These are phyloP conservation scores for Filosporella fistucella DNA, from an alignment of 495 filamentous ascomycete species.

Conservation along the genomic window DNA sequence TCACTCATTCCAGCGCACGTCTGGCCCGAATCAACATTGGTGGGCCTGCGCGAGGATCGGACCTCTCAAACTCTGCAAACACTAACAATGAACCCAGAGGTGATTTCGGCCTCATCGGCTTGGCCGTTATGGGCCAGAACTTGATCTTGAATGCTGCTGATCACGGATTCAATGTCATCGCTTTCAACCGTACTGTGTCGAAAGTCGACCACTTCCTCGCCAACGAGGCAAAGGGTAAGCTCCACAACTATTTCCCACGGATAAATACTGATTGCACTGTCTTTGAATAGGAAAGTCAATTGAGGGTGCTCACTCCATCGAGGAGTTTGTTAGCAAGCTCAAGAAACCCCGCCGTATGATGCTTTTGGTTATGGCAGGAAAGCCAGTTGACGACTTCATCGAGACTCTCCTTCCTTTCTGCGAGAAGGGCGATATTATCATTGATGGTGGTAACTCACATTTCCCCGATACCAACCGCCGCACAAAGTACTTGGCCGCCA, in stretches of 20 bases:
- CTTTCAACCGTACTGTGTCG: conserved; percentile 94
- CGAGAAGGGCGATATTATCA: conserved; percentile 95
- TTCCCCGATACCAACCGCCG: conserved; percentile 98
- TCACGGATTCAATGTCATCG: conserved; percentile 91
- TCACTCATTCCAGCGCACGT: conserved; percentile 66
- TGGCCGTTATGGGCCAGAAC: conserved; percentile 98
- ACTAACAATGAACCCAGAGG: conserved; percentile 39
- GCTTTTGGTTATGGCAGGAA: conserved; percentile 97
- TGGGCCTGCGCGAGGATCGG: conserved; percentile 22
- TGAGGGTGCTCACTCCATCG: conserved; percentile 85
- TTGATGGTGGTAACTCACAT: conserved; percentile 99
- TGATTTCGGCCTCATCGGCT: conserved; percentile 99
- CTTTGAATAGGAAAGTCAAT: conserved; percentile 70
- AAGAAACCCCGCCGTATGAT: conserved; percentile 95
- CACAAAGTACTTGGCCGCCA: conserved; percentile 72
- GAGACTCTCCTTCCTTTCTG: conserved; percentile 86
- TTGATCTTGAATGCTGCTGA: conserved; percentile 98
- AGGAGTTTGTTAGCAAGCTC: conserved; percentile 93
- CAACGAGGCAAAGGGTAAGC: conserved; percentile 84
- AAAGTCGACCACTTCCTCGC: conserved; percentile 96
- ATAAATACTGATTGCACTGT: conserved; percentile 11
- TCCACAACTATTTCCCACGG: neutral
- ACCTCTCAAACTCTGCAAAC: conserved; percentile 3
- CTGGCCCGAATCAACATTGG: conserved; percentile 81
- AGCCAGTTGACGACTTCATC: conserved; percentile 98